phyloP scores from a whole-genome alignment of 2,329 filamentous ascomycete genomes.

The Dendryphion nanum region DNA sequence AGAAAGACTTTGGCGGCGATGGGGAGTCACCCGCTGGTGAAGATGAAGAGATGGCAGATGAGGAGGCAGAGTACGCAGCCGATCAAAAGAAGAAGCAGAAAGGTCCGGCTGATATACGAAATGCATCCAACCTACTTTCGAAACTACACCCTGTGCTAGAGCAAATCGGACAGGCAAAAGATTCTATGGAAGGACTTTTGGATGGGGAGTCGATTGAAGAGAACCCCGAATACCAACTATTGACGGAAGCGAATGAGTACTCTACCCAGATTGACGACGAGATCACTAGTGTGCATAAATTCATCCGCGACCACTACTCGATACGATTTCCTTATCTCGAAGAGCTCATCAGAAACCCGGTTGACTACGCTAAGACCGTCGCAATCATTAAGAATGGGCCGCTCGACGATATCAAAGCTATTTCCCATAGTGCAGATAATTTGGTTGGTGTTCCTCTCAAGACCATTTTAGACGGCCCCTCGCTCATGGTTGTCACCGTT shows the following conservation, averaged over 20 bases:
- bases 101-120: conserved; percentile 71
- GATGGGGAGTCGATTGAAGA: conserved; percentile 80
- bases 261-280: conserved; percentile 93
- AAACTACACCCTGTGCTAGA: conserved; percentile 77
- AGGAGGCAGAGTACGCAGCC: conserved; percentile 54
- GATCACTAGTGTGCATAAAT: conserved; percentile 91
- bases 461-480: conserved; percentile 80
- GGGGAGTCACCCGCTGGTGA: conserved; percentile 58
- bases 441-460: conserved; percentile 72
- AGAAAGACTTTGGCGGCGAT: conserved; percentile 37
- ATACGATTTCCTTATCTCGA: conserved; percentile 91
- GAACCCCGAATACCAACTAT: conserved; percentile 84
- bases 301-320: conserved; percentile 93
- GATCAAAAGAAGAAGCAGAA: conserved; percentile 64
- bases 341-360: conserved; percentile 80
- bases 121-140: conserved; percentile 77
- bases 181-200: conserved; percentile 69
- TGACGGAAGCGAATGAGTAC: conserved; percentile 84
- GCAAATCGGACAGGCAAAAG: conserved; percentile 49
- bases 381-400: conserved; percentile 91
- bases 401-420: conserved; percentile 79
- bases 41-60: conserved; percentile 59
- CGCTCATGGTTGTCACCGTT: conserved; percentile 92
- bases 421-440: conserved; percentile 77
- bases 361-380: conserved; percentile 95